Base-by-base conservation (phyloP, 1,139 yeast genomes). In the Wickerhamomyces sp. region DNA sequence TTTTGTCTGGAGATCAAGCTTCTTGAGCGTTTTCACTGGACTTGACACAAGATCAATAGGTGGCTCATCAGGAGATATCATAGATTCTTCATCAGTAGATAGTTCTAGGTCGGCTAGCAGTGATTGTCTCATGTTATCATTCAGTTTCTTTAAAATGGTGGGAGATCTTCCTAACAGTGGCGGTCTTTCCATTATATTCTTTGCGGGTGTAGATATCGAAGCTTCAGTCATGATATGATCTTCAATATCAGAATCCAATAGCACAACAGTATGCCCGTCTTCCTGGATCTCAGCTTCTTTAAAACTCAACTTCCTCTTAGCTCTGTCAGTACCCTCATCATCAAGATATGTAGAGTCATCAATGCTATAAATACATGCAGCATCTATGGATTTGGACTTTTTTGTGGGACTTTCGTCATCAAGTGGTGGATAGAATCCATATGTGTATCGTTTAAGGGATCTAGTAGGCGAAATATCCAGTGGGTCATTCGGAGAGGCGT, bases 301-400 rank as follows among this genome's bases (percentile, higher is more conserved):
- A 15, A 37, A 37, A 19, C 33, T 26, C n/a, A 37, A 28, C 21
- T 37, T 37, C 15, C 24, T 37, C 16, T 18, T 37, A 3, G 24
- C 33, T 3, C 15, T 20, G 16, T 35, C 39, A 5, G 19, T 21
- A 5, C 24, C 36, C 2, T 31, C 28, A 17, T 18, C 33, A 8
- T 29, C 26, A 6, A 34, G 17, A 22, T 28, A 29, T 5, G 18
- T 20, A 17, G 44, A 26, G 14, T 21, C 31, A 22, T 30, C 21
- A 4, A 35, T 16, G 18, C 31, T 38, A 17, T 19, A 31, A 27
- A 31, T 16, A 8, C 33, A 36, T 14, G 18, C 31, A 22, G 31
- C 37, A 10, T 21, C 34, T 16, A 16, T 26, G 6, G 34, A 31
- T 15, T 19, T 18, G 16, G 20, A 15, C 10, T 18, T 4, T 16